Conservation (phyloP, 148 eudicot species). For the Cornus suecica region DNA sequence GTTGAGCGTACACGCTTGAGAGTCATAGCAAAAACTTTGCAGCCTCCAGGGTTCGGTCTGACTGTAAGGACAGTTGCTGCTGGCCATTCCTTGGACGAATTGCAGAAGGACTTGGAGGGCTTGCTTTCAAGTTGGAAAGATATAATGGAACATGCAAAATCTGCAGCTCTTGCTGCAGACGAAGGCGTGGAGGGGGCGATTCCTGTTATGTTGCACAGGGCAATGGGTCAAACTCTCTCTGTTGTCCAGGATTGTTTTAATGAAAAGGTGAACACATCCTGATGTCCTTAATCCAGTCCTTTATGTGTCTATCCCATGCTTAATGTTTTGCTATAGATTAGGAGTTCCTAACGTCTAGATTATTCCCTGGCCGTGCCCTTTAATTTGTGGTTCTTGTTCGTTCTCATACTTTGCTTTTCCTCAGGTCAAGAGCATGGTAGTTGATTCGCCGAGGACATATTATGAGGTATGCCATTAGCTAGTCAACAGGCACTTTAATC, state of each 20-base stretch:
- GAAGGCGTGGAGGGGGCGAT: conserved; percentile 90
- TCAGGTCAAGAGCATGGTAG: conserved; percentile 89
- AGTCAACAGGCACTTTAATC: neutral
- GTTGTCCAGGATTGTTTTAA: conserved; percentile 93
- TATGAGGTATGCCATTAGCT: conserved; percentile 61
- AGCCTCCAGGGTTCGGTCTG: conserved; percentile 86
- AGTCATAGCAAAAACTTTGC: conserved; percentile 78
- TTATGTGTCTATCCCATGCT: neutral
- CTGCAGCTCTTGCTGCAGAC: conserved; percentile 96
- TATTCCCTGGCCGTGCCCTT: conserved; percentile 2
- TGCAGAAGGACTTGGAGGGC: conserved; percentile 81
- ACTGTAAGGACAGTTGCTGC: conserved; percentile 88
- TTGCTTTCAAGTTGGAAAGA: conserved; percentile 89
- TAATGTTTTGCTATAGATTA: neutral
- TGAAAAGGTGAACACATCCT: conserved; percentile 52
- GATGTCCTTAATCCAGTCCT: conserved; percentile 3
- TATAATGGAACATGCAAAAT: conserved; percentile 84
- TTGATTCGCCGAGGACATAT: conserved; percentile 92
- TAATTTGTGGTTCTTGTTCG: neutral
- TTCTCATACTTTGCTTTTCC: conserved; percentile 15
- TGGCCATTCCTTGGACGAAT: conserved; percentile 75
- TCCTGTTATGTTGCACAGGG: conserved; percentile 82
- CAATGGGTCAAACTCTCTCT: conserved; percentile 90
- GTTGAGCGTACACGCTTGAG: conserved; percentile 81
- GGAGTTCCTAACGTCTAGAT: conserved; percentile 3